phyloP scores from a whole-genome alignment of 176 grass and related monocot species.

The Lolium rigidum region DNA sequence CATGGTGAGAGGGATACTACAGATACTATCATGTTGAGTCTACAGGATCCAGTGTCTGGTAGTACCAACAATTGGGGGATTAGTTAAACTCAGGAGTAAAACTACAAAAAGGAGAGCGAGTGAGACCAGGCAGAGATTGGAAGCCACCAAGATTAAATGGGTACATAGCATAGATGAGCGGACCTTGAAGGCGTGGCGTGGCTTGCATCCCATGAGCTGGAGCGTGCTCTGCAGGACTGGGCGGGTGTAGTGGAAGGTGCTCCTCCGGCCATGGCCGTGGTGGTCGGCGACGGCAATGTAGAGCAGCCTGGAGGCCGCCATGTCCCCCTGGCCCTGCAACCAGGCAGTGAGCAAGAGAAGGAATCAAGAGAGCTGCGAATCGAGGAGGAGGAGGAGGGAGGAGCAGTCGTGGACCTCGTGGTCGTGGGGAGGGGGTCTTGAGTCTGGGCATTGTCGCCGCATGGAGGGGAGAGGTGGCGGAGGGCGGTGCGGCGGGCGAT shows the following conservation, averaged over 20 bases:
- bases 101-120: not conserved
- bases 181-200: slow-evolving; percentile 18
- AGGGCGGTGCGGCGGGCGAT: slow-evolving; percentile 10
- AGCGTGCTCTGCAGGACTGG: slow-evolving; percentile 12
- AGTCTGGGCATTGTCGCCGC: slow-evolving; percentile 3
- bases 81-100: not conserved
- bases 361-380: not conserved
- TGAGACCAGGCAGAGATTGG: not conserved
- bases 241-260: slow-evolving; percentile 11
- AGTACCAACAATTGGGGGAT: not conserved
- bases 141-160: not conserved
- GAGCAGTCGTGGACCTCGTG: not conserved
- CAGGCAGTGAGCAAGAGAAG: not conserved
- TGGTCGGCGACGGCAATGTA: slow-evolving; percentile 12
- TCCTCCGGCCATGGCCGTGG: not conserved
- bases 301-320: slow-evolving; percentile 17
- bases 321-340: not conserved
- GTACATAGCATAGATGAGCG: not conserved
- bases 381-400: not conserved
- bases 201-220: slow-evolving; percentile 15
- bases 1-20: not conserved
- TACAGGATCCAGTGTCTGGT: not conserved
- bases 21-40: not conserved
- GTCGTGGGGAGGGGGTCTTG: not conserved
- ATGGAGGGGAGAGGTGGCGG: slow-evolving; percentile 9